These are phyloP conservation scores for Ganoderma lucidum DNA, from an alignment of 1,284 basidiomycete genomes.

Conservation along the genomic window DNA sequence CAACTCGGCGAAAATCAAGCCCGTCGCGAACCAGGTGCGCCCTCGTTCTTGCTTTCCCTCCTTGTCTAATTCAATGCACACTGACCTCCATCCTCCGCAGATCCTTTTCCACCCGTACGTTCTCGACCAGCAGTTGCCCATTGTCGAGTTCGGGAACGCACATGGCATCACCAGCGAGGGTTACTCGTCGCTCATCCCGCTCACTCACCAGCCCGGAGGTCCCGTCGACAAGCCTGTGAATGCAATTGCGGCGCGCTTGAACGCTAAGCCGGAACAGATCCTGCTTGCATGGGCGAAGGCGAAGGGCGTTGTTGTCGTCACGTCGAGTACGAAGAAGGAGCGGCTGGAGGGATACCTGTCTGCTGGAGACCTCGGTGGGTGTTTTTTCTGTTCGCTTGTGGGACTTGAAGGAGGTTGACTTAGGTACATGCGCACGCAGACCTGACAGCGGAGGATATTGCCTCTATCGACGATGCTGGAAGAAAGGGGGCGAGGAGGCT, in stretches of 20 bases:
- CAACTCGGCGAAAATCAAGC: constrained; percentile 65
- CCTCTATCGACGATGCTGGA: constrained; percentile 52
- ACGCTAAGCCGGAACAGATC: constrained; percentile 74
- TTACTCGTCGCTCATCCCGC: constrained; percentile 73
- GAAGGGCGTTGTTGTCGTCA: constrained; percentile 74
- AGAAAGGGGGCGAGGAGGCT: constrained; percentile 39
- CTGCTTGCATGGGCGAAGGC: constrained; percentile 72
- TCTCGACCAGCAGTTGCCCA: constrained; percentile 55
- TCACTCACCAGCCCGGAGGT: constrained; percentile 74
- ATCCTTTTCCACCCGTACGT: constrained; percentile 80
- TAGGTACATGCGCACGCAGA: too few species aligned
- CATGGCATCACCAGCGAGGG: constrained; percentile 78
- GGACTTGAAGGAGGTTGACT: neutral
- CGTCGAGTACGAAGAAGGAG: constrained; percentile 65
- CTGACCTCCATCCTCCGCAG: constrained; percentile 41
- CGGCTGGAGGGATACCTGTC: constrained; percentile 63
- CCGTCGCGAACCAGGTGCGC: constrained; percentile 78
- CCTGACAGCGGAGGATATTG: constrained; percentile 49
- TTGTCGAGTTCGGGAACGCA: constrained; percentile 64
- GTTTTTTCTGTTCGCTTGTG: neutral
- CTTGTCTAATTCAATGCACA: neutral
- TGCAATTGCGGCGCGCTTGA: constrained; percentile 63
- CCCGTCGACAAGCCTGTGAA: constrained; percentile 73
- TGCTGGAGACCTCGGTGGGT: constrained; percentile 56
- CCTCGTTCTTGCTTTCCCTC: neutral